Base-by-base conservation (phyloP, 352 stramenopile species). In the Phytopythium chamaehyphon region DNA sequence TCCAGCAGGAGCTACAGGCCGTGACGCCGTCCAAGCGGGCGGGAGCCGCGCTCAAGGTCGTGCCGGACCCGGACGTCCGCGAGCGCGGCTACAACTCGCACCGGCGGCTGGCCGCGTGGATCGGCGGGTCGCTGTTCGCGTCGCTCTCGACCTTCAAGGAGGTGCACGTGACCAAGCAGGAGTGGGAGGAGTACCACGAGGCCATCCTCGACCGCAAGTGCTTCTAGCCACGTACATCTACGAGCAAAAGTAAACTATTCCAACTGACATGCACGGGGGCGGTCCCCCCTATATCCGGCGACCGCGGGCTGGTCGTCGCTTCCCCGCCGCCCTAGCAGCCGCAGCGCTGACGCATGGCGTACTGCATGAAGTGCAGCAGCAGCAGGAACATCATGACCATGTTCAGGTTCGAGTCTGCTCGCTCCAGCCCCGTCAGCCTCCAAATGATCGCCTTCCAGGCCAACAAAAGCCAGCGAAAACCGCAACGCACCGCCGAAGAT, bases 141-240 rank as follows among this genome's bases (percentile, higher is more conserved):
- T 95, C 82, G 14, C 62, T 97, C 7, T 54, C 86, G 16, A 96
- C 89, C 19, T 97, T 96, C 55, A 82, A 74, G 6, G 76, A 95
- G 37, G 87, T 95, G 44, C 76, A 91, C 57, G 91, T 96, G 64
- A 91, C 77, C 14, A 88, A 90, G 23, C 80, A 92, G 47, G 86
- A 96, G 55, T 96, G 83, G 85, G 85, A 96, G 67, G 86, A 96
- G 57, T 88, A 93, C 57, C 82, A 93, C 51, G 80, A 91, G 48
- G 66, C 73, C 31, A 93, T 96, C 40, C 58, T 95, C 45, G 75
- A 90, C 55, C 73, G 77, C 15, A 96, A 96, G 52, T 90, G 80
- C 56, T 92, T 92, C 60, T 93, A 51, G n/a, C 35, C 42, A 6
- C 26, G 7, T 37, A 19, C 22, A 16, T 19, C 2, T 22, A 33